Percentiles rank a stretch among this genome's conserved stretches.
Conservation (phyloP, 2,329 filamentous ascomycete genomes). For the Lasiodiplodia sp. region DNA sequence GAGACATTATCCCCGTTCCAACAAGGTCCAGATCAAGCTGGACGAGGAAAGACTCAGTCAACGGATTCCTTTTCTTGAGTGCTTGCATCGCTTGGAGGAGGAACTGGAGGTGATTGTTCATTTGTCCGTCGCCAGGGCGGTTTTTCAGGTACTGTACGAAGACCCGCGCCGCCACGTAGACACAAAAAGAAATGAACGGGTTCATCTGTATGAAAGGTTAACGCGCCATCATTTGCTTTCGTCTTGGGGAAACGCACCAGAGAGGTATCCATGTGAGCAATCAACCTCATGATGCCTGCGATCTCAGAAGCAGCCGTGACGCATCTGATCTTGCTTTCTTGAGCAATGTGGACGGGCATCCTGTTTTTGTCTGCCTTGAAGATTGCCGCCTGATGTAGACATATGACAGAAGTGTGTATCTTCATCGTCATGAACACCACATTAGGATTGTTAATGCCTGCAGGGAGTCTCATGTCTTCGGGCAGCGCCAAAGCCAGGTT, state of each 20-base stretch:
- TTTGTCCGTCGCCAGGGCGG: conserved; percentile 82
- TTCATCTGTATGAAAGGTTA: conserved; percentile 73
- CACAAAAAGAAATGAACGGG: conserved; percentile 91
- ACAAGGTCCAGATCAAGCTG: conserved; percentile 93
- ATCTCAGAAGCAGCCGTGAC: conserved; percentile 94
- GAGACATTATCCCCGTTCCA: conserved; percentile 63
- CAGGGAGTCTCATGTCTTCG: conserved; percentile 77
- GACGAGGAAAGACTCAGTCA: conserved; percentile 93
- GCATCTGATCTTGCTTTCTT: conserved; percentile 91
- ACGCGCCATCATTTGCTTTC: conserved; percentile 7
- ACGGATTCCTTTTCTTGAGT: conserved; percentile 83
- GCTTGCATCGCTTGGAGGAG: conserved; percentile 89
- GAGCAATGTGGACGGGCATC: conserved; percentile 76
- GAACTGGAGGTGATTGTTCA: conserved; percentile 84
- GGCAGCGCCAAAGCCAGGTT: conserved; percentile 88
- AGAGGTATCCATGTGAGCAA: conserved; percentile 87
- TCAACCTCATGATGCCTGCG: conserved; percentile 92
- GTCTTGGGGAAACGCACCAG: conserved; percentile 63
- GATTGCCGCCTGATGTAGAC: conserved; percentile 96
- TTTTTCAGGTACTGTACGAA: conserved; percentile 98
- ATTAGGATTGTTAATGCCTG: conserved; percentile 78
- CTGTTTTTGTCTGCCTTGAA: conserved; percentile 94
- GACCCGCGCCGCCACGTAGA: conserved; percentile 94
- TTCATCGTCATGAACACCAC: conserved; percentile 96
- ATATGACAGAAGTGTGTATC: conserved; percentile 95